These are phyloP conservation scores for Knoxdaviesia capensis DNA, from an alignment of 2,329 filamentous ascomycete species.

Conservation along the genomic window DNA sequence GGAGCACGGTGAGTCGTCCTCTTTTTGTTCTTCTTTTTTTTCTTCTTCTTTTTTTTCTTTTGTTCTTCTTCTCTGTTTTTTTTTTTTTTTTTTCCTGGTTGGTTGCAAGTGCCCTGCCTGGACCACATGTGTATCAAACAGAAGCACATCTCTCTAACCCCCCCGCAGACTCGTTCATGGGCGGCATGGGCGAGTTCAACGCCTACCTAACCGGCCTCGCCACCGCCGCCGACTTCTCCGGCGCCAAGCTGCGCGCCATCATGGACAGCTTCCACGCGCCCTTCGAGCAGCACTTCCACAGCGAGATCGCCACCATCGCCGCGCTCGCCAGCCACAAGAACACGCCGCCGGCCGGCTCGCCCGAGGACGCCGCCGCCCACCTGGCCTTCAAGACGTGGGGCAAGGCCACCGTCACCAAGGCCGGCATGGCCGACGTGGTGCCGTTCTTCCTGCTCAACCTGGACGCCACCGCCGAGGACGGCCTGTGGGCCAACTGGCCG, in stretches of 20 bases:
- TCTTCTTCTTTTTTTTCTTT: too few relatives aligned
- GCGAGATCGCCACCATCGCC: slow-evolving; percentile 31
- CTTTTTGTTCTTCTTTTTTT: too few relatives aligned
- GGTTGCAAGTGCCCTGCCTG: not conserved
- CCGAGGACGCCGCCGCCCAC: slow-evolving; percentile 22
- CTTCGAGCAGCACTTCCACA: slow-evolving; percentile 35
- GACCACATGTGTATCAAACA: slow-evolving; percentile 4
- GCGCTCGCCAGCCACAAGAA: slow-evolving; percentile 26
- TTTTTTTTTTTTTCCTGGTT: too few relatives aligned
- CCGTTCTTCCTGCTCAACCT: slow-evolving; percentile 45
- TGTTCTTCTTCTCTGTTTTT: too few relatives aligned
- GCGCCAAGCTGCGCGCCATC: slow-evolving; percentile 22
- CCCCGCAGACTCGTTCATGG: slow-evolving; percentile 24
- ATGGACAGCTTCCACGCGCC: slow-evolving; percentile 27
- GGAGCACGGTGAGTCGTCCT: slow-evolving; percentile 26
- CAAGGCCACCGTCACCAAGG: slow-evolving; percentile 42
- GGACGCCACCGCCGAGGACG: slow-evolving; percentile 36
- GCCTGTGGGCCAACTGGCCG: slow-evolving; percentile 41
- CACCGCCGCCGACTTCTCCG: slow-evolving; percentile 20
- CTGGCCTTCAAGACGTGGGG: slow-evolving; percentile 38
- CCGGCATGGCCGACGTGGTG: slow-evolving; percentile 35
- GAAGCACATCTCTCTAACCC: slow-evolving; percentile 9
- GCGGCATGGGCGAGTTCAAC: slow-evolving; percentile 28
- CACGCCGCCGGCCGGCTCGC: slow-evolving; percentile 24
- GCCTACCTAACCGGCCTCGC: slow-evolving; percentile 25